Evolutionary conservation across 305 asterid species (phyloP), one percentile per base, ranked within the genome.

Genomic region (Galium porrigens): DNA sequence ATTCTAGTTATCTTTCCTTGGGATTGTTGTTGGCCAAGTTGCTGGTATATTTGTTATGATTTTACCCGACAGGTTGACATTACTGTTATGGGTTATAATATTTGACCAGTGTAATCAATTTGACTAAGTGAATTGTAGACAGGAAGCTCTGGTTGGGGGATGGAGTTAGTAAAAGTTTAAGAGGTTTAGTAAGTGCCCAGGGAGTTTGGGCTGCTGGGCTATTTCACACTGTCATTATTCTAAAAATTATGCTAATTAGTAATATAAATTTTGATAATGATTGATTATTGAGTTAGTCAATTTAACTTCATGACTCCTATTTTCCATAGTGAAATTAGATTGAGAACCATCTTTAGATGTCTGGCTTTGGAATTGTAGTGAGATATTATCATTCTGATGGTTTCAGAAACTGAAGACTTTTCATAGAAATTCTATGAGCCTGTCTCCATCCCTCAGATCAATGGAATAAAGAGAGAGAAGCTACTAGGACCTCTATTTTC

Each of bases 361-460:
- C 9, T 54, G 30, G 58, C 1, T 6, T 9, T 55, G 30, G 60
- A 55, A n/a, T 3, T 55, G 27, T 52, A 5, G 12, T 55, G 25
- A 27, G 27, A 25, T 25, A 22, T 22, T 1, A 1, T 15, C 61
- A 27, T 14, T 34, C 61, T 11, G 18, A 29, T 22, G 39, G 22
- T 22, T 22, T 22, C 22, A 22, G 22, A 3, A 27, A 10, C 15
- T 10, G 39, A 14, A 7, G 9, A 15, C 17, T 7, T 27, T 60
- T 36, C 49, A 36, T 3, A 9, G 61, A 9, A 61, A 20, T 20
- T 37, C 1, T 17, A 60, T 8, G 20, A 36, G 42, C 0, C 52
- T 25, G 3, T 41, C 65, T 37, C 52, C 52, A 61, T 61, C 37
- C 54, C 54, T 61, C 2, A 17, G 22, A 41, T 61, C 15, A 52